Percentiles rank a stretch among this genome's conserved stretches.
phyloP scores from a whole-genome alignment of 495 filamentous ascomycete species.

The Penicillium coprophilum region DNA sequence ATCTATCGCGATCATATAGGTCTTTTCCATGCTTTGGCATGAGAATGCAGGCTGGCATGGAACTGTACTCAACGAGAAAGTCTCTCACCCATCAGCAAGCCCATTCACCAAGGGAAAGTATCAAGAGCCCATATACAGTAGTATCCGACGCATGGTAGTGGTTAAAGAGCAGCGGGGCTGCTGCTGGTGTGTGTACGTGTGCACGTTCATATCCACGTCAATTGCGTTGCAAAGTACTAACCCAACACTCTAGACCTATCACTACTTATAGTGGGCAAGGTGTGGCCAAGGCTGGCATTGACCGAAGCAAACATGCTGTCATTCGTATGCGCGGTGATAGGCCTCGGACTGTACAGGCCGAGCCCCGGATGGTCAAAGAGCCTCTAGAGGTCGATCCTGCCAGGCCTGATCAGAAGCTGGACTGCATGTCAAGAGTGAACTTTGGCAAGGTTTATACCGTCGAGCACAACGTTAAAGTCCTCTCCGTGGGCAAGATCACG shows the following conservation, averaged over 20 bases:
- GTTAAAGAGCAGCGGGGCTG: constrained; percentile 23
- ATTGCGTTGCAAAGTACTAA: background rate
- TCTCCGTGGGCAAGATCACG: constrained; percentile 34
- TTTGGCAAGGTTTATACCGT: constrained; percentile 50
- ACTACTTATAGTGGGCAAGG: constrained; percentile 38
- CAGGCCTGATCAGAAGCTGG: constrained; percentile 26
- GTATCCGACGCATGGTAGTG: constrained; percentile 38
- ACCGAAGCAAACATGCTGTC: constrained; percentile 38
- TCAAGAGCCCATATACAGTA: constrained; percentile 28
- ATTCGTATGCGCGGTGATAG: constrained; percentile 30
- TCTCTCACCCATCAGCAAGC: background rate
- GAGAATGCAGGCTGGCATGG: constrained; percentile 24
- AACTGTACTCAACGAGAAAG: constrained; percentile 15
- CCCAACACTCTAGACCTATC: constrained; percentile 27
- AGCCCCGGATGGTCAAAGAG: constrained; percentile 34
- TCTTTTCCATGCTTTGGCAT: constrained; percentile 37
- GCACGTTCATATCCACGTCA: background rate
- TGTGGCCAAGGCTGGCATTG: constrained; percentile 32
- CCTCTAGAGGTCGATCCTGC: constrained; percentile 32
- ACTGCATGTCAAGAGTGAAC: constrained; percentile 44
- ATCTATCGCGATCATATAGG: constrained; percentile 11
- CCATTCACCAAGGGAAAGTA: constrained; percentile 19
- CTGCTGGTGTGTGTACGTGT: constrained; percentile 36
- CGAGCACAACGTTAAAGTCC: constrained; percentile 48
- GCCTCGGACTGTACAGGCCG: constrained; percentile 11